Evolutionary conservation across 2,329 filamentous ascomycete species (phyloP).

Genomic region (Metarhizium sp.): DNA sequence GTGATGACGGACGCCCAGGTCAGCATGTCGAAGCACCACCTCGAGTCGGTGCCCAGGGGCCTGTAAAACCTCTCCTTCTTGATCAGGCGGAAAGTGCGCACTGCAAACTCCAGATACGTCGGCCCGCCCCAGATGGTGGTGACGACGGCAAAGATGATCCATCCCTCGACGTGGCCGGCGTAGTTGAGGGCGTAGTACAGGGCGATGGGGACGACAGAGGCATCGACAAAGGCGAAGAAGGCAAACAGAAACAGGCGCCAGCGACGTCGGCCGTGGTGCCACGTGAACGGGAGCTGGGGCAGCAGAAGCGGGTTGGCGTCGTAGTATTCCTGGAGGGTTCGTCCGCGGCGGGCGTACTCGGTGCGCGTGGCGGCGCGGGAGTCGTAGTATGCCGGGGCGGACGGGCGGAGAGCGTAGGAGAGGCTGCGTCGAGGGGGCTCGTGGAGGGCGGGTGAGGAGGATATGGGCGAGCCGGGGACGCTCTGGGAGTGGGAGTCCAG

Average conservation of each 20-base stretch:
- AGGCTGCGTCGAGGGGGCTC: slow-evolving; percentile 20
- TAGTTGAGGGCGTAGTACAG: slow-evolving; percentile 43
- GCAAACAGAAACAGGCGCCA: slow-evolving; percentile 37
- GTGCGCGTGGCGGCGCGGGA: slow-evolving; percentile 25
- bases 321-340: slow-evolving; percentile 29
- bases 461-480: neutral
- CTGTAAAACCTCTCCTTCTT: slow-evolving; percentile 39
- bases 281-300: slow-evolving; percentile 31
- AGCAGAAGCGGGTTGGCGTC: slow-evolving; percentile 26
- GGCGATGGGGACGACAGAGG: slow-evolving; percentile 35
- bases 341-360: slow-evolving; percentile 25
- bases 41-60: slow-evolving; percentile 34
- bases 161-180: slow-evolving; percentile 27
- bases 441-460: neutral
- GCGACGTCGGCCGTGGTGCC: slow-evolving; percentile 29
- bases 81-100: slow-evolving; percentile 38
- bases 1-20: slow-evolving; percentile 36
- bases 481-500: neutral
- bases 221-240: slow-evolving; percentile 37
- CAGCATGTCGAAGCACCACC: slow-evolving; percentile 41
- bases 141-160: slow-evolving; percentile 41
- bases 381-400: slow-evolving; percentile 30
- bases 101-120: slow-evolving; percentile 43
- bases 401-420: slow-evolving; percentile 23
- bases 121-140: slow-evolving; percentile 46